Conservation (phyloP, 1,139 yeast genomes). For the Saccharomyces pastorianus region DNA sequence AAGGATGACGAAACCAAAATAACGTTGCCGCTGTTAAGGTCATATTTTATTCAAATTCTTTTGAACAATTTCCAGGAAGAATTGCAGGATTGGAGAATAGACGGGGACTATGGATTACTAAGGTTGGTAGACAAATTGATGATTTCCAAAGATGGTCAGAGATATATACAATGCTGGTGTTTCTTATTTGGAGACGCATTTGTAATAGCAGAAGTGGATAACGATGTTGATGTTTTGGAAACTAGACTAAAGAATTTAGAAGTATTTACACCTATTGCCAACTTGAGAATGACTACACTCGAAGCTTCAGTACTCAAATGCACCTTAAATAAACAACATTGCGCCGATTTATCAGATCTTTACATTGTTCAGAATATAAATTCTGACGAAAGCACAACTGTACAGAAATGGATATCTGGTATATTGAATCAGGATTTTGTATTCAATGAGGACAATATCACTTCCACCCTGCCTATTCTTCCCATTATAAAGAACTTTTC, state of each 20-base stretch:
- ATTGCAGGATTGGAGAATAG: slow-evolving; percentile 19
- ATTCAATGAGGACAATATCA: slow-evolving; percentile 19
- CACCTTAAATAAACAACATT: slow-evolving; percentile 2
- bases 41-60: slow-evolving; percentile 22
- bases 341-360: slow-evolving; percentile 5
- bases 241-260: slow-evolving; percentile 9
- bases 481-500: slow-evolving; percentile 13
- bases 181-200: slow-evolving; percentile 24
- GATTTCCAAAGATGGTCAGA: slow-evolving; percentile 17
- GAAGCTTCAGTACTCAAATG: slow-evolving; percentile 21
- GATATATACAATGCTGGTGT: slow-evolving; percentile 19
- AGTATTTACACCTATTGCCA: slow-evolving; percentile 9
- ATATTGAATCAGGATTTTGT: slow-evolving; percentile 19
- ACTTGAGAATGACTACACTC: slow-evolving; percentile 17
- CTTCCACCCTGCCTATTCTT: slow-evolving; percentile 25
- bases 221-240: slow-evolving; percentile 6
- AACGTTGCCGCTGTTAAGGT: slow-evolving; percentile 22
- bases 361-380: slow-evolving; percentile 7
- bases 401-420: slow-evolving; percentile 28
- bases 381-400: slow-evolving; percentile 1
- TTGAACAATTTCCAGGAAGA: slow-evolving; percentile 13
- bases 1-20: slow-evolving; percentile 3
- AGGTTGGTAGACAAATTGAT: slow-evolving; percentile 25
- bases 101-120: slow-evolving; percentile 25
- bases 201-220: slow-evolving; percentile 12